phyloP scores from a whole-genome alignment of 257 asterid species.

The Marsdenia floribunda region DNA sequence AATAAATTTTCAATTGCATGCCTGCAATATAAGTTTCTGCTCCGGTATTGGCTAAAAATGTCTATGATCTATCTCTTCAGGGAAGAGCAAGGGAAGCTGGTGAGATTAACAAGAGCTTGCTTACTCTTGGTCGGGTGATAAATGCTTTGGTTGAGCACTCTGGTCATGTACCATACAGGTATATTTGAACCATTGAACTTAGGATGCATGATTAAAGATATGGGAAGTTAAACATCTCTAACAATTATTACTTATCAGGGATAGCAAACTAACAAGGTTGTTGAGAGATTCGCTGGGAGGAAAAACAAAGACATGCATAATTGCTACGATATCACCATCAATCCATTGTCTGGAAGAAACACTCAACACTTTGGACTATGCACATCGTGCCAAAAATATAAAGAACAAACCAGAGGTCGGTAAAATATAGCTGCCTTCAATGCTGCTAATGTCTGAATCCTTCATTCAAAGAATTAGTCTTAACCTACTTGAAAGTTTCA shows the following conservation, averaged over 20 bases:
- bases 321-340: conserved; percentile 94
- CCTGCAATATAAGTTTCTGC: neutral
- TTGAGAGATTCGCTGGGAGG: conserved; percentile 97
- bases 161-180: conserved; percentile 97
- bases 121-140: conserved; percentile 94
- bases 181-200: neutral
- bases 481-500: neutral
- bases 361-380: conserved; percentile 93
- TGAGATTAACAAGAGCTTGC: conserved; percentile 97
- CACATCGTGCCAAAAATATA: conserved; percentile 97
- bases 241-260: conserved; percentile 48
- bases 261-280: conserved; percentile 92
- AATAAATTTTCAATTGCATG: neutral
- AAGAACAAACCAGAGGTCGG: conserved; percentile 97
- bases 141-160: conserved; percentile 98
- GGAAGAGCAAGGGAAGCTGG: conserved; percentile 99
- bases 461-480: conserved; percentile 10
- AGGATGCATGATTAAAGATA: conserved; percentile 8
- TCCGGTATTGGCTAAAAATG: conserved; percentile 2
- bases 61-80: conserved; percentile 39
- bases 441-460: conserved; percentile 6
- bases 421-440: conserved; percentile 7
- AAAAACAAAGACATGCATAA: conserved; percentile 93
- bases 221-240: neutral
- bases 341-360: conserved; percentile 91